Evolutionary conservation across 2,329 filamentous ascomycete species (phyloP).

Genomic region (Thelonectria rubi): DNA sequence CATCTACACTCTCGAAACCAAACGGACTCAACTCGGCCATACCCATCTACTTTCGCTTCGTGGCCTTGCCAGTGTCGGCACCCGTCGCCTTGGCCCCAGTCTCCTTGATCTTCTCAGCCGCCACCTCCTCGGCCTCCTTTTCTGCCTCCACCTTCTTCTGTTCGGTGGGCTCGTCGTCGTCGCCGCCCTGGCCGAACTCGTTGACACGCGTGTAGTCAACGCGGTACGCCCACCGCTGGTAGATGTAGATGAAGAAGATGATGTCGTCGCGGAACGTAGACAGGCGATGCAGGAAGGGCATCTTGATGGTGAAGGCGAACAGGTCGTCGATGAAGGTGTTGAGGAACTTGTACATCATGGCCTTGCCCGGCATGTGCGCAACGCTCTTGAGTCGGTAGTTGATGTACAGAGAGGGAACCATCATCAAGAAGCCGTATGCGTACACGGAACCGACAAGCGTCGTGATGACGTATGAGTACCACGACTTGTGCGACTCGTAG

Average conservation of each 20-base stretch:
- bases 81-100: constrained; percentile 58
- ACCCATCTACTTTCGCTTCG: constrained; percentile 52
- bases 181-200: constrained; percentile 98
- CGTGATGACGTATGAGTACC: constrained; percentile 96
- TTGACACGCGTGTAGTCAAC: constrained; percentile 93
- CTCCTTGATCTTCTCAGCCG: constrained; percentile 50
- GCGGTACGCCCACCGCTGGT: constrained; percentile 93
- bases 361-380: constrained; percentile 95
- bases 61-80: constrained; percentile 56
- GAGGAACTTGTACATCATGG: constrained; percentile 98
- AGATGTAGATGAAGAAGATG: constrained; percentile 98
- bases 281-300: constrained; percentile 92
- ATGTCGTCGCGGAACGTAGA: constrained; percentile 94
- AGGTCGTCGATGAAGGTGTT: constrained; percentile 99
- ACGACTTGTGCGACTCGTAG: constrained; percentile 96
- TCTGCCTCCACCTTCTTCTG: constrained; percentile 49
- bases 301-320: constrained; percentile 99
- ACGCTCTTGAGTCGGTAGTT: constrained; percentile 97
- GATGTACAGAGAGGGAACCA: constrained; percentile 97
- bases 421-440: constrained; percentile 98
- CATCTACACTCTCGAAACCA: not conserved
- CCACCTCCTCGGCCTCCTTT: constrained; percentile 53
- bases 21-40: not conserved
- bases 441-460: constrained; percentile 97
- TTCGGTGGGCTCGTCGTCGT: constrained; percentile 68